Percentiles rank a stretch among this genome's conserved stretches.
Conservation (phyloP, 1,139 yeast genomes). For the Geotrichum phurueaensis region DNA sequence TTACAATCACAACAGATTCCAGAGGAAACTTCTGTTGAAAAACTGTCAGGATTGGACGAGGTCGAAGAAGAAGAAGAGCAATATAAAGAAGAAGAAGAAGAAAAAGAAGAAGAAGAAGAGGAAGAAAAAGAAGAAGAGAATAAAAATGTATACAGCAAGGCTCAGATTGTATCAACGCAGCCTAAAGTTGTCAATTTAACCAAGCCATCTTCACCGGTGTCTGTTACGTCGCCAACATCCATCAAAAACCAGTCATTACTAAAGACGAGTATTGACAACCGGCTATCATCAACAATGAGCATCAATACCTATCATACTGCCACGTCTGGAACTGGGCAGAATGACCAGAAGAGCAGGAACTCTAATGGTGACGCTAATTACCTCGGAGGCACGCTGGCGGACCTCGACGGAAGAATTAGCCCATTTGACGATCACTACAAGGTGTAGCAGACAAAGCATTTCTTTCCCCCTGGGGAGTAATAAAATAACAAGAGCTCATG, state of each 20-base stretch:
- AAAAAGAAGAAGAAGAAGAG: too few species aligned
- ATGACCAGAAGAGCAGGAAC: background rate
- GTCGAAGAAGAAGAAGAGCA: conserved; percentile 4
- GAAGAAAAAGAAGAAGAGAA: conserved; percentile 1
- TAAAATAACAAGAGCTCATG: background rate
- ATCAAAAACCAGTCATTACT: background rate
- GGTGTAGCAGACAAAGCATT: background rate
- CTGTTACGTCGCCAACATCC: background rate
- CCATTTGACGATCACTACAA: conserved; percentile 16
- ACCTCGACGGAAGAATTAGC: conserved; percentile 12
- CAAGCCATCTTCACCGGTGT: background rate
- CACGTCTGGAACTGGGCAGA: conserved; percentile 3
- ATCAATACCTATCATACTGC: conserved; percentile 7
- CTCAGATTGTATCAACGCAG: background rate
- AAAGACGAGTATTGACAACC: background rate
- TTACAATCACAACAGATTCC: conserved; percentile 10
- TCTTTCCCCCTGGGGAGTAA: too few species aligned
- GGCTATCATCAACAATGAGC: background rate
- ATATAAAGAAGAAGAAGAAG: too few species aligned
- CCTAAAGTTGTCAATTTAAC: conserved; percentile 1
- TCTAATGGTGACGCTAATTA: background rate
- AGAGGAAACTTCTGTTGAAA: conserved; percentile 5
- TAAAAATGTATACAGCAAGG: background rate
- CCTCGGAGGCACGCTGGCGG: conserved; percentile 9
- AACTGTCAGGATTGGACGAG: background rate